These are phyloP conservation scores for Colletotrichum sojae DNA, from an alignment of 2,329 filamentous ascomycete species.

Conservation along the genomic window DNA sequence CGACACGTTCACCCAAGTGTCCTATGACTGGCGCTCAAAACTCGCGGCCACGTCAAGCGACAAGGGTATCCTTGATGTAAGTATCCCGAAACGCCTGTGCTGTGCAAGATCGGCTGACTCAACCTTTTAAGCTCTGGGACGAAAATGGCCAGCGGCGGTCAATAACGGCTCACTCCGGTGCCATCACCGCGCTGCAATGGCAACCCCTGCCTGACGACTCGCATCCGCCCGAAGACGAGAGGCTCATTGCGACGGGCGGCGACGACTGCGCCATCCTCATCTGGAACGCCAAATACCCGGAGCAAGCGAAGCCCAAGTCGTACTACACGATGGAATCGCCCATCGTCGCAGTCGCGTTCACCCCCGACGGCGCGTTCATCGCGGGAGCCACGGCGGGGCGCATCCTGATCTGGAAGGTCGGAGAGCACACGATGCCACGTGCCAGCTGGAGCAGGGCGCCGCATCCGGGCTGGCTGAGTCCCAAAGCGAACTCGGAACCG, in stretches of 20 bases:
- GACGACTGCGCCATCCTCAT: slow-evolving; percentile 75
- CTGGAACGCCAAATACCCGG: slow-evolving; percentile 71
- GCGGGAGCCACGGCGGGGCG: slow-evolving; percentile 72
- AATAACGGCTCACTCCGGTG: slow-evolving; percentile 71
- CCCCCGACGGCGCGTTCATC: slow-evolving; percentile 74
- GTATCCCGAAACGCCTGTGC: slow-evolving; percentile 47
- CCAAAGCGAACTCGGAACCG: slow-evolving; percentile 64
- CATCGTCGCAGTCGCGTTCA: slow-evolving; percentile 73
- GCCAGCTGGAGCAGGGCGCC: slow-evolving; percentile 71
- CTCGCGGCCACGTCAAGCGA: slow-evolving; percentile 72
- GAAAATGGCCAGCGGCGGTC: slow-evolving; percentile 66
- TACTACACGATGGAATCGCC: slow-evolving; percentile 73
- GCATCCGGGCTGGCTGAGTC: slow-evolving; percentile 72
- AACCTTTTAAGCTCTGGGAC: slow-evolving; percentile 65
- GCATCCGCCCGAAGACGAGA: slow-evolving; percentile 59
- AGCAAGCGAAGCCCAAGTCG: slow-evolving; percentile 67
- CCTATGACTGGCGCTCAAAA: slow-evolving; percentile 68
- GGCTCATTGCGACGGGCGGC: slow-evolving; percentile 72
- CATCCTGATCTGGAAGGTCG: slow-evolving; percentile 76
- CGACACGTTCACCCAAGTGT: slow-evolving; percentile 68
- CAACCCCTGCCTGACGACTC: slow-evolving; percentile 62
- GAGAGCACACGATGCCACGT: slow-evolving; percentile 69
- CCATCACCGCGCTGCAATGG: slow-evolving; percentile 72
- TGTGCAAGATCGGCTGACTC: slow-evolving; percentile 24
- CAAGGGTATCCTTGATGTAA: slow-evolving; percentile 72